Evolutionary conservation across 441 rosid species (phyloP).

Genomic region (Croton laevigatus): DNA sequence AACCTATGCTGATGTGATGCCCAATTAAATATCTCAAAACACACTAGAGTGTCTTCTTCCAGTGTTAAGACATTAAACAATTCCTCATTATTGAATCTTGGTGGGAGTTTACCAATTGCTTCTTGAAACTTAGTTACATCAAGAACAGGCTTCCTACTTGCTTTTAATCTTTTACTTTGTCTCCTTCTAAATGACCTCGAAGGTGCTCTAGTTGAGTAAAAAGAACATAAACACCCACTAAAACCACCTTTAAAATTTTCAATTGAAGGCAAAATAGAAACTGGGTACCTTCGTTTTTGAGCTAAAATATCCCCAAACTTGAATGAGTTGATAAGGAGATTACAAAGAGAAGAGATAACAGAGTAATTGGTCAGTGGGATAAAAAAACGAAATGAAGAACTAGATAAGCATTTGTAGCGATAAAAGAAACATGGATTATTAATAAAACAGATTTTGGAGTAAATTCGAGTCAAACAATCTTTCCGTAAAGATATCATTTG

Average conservation of each 20-base stretch:
- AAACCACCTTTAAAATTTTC: background rate
- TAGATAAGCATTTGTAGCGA: conserved; percentile 8
- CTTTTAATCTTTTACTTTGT: conserved; percentile 51
- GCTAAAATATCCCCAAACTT: conserved; percentile 9
- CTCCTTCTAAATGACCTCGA: conserved; percentile 67
- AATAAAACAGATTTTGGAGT: conserved; percentile 7
- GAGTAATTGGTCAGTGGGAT: background rate
- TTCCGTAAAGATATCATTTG: conserved; percentile 25
- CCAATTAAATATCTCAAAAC: conserved; percentile 83
- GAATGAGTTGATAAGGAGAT: background rate
- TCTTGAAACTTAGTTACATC: conserved; percentile 48
- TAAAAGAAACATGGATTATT: background rate
- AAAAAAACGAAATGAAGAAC: background rate
- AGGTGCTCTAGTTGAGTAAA: conserved; percentile 46
- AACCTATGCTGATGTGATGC: conserved; percentile 79
- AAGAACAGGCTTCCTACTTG: conserved; percentile 46
- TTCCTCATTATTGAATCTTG: conserved; percentile 71
- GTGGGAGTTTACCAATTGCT: conserved; percentile 53
- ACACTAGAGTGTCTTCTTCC: conserved; percentile 66
- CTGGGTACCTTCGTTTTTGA: conserved; percentile 2
- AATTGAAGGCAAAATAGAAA: conserved; percentile 2
- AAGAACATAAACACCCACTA: conserved; percentile 23
- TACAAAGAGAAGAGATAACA: conserved; percentile 5
- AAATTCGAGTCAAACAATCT: conserved; percentile 19
- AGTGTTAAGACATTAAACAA: conserved; percentile 50